Percentiles rank a stretch among this genome's conserved stretches.
These are phyloP conservation scores for Lactarius hengduanensis DNA, from an alignment of 768 basidiomycete species.

Conservation along the genomic window DNA sequence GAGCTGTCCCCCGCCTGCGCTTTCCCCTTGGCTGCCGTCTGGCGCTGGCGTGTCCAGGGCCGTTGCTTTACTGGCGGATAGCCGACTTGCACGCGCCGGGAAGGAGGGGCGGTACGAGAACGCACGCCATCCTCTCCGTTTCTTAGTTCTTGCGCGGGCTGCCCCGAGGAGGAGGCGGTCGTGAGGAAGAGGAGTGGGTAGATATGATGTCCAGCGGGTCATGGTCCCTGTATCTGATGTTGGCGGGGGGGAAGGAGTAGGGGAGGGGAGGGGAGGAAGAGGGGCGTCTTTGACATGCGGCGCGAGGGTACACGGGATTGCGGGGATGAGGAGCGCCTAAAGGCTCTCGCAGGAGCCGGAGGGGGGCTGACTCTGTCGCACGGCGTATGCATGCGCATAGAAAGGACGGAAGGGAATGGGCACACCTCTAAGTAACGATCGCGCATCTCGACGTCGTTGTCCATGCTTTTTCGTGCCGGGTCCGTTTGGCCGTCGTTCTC, in stretches of 20 bases:
- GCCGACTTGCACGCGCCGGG: background rate
- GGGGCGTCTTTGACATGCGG: slow-evolving; percentile 1
- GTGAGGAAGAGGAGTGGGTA: too few species aligned
- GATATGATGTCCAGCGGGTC: slow-evolving; percentile 12
- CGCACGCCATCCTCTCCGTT: too few species aligned
- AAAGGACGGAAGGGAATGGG: background rate
- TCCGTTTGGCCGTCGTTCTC: background rate
- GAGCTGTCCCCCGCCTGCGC: background rate
- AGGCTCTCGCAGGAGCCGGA: background rate
- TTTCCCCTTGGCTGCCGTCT: background rate
- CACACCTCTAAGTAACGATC: background rate
- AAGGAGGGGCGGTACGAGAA: background rate
- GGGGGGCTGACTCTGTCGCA: slow-evolving; percentile 2
- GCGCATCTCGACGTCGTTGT: background rate
- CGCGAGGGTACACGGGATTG: background rate
- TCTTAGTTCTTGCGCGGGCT: too few species aligned
- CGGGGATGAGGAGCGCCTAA: background rate
- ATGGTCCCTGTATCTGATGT: too few species aligned
- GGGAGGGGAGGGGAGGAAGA: slow-evolving; percentile 3
- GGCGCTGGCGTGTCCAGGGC: background rate
- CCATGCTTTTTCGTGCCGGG: too few species aligned
- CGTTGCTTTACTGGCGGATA: background rate
- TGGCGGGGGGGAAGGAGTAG: background rate
- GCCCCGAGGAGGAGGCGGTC: background rate
- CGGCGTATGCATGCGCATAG: slow-evolving; percentile 4